A percentile compares a stretch with the other conserved stretches of the same genome.
Evolutionary conservation across 139 green algal genomes (phyloP).

Genomic region (Zygnema cylindricum): DNA sequence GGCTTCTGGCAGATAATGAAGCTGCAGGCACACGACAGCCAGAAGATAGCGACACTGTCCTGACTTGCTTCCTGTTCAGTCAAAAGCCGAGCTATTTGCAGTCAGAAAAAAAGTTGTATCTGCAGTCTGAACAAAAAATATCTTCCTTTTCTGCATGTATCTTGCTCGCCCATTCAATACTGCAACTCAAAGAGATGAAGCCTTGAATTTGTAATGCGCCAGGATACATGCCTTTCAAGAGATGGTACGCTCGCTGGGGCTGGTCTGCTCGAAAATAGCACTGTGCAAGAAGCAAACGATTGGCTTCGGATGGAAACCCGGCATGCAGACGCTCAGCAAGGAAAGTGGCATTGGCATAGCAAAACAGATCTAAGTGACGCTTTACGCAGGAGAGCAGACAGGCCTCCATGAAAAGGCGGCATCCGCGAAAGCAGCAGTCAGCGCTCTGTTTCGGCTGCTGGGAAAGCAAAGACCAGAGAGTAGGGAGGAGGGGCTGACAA

Average conservation of each 20-base stretch:
- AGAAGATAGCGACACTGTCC: constrained; percentile 80
- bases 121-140: too few species aligned
- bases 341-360: constrained; percentile 81
- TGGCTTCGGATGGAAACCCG: constrained; percentile 73
- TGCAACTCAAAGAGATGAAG: not conserved
- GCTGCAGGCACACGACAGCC: constrained; percentile 79
- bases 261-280: constrained; percentile 84
- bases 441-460: too few species aligned
- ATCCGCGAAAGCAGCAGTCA: too few species aligned
- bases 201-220: too few species aligned
- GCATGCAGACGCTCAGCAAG: constrained; percentile 84
- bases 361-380: constrained; percentile 31
- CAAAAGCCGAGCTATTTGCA: not conserved
- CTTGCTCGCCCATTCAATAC: too few species aligned
- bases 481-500: too few species aligned
- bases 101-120: too few species aligned
- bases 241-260: constrained; percentile 75
- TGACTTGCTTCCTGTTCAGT: constrained; percentile 28
- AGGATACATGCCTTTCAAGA: constrained; percentile 77
- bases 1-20: constrained; percentile 83
- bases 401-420: constrained; percentile 55
- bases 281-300: constrained; percentile 81
- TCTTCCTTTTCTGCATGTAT: too few species aligned
- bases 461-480: too few species aligned
- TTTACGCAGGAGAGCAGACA: constrained; percentile 41